Evolutionary conservation across 495 filamentous ascomycete genomes (phyloP).

Genomic region (Aspergillus sclerotioniger): DNA sequence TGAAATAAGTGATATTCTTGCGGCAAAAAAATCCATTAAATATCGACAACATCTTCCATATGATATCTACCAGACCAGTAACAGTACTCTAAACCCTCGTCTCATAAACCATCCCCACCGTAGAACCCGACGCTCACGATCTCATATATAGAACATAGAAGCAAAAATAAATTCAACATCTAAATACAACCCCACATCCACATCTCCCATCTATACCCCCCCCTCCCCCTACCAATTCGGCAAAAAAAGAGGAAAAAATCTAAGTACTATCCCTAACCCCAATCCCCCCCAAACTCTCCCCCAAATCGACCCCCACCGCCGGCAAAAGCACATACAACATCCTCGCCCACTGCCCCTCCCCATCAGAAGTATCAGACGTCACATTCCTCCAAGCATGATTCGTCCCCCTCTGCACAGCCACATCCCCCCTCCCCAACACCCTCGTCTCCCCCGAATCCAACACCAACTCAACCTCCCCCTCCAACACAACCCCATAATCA

Average conservation of each 20-base stretch:
- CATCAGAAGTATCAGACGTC: slow-evolving; percentile 25
- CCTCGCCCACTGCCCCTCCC: slow-evolving; percentile 42
- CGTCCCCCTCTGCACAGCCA: slow-evolving; percentile 61
- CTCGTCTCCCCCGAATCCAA: slow-evolving; percentile 60
- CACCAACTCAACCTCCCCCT: slow-evolving; percentile 73
- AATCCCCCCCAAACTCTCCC: slow-evolving; percentile 46
- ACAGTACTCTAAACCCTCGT: too few relatives aligned
- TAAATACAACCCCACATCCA: background rate
- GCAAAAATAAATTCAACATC: too few relatives aligned
- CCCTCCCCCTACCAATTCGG: too few relatives aligned
- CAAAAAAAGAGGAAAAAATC: background rate
- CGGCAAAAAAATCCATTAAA: too few relatives aligned
- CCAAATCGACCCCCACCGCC: slow-evolving; percentile 35
- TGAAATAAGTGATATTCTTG: too few relatives aligned
- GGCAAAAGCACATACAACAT: slow-evolving; percentile 58
- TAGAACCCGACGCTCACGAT: too few relatives aligned
- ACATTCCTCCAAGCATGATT: slow-evolving; percentile 42
- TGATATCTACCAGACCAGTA: too few relatives aligned
- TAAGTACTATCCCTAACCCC: slow-evolving; percentile 32
- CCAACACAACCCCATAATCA: slow-evolving; percentile 73
- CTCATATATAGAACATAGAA: too few relatives aligned
- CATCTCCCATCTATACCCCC: slow-evolving; percentile 1
- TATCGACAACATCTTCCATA: too few relatives aligned
- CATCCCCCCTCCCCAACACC: slow-evolving; percentile 65
- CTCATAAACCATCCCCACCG: too few relatives aligned